Base-by-base conservation (phyloP, 2,329 filamentous ascomycete species). In the Fusarium mundagurra region DNA sequence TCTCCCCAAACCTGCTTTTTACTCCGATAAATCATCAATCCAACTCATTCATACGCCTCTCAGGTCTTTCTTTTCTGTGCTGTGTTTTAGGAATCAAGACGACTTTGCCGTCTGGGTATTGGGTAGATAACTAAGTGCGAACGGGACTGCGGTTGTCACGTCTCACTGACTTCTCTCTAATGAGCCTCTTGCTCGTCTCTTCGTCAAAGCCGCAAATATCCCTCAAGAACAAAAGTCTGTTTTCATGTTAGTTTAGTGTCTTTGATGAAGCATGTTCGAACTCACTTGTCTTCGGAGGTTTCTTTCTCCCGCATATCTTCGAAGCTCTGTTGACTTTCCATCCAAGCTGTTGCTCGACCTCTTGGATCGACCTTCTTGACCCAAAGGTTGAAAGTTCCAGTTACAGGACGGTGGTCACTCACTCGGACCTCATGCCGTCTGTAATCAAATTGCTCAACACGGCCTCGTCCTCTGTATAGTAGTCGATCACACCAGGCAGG, bases 401-500 rank as follows among this genome's bases (percentile, higher is more conserved):
- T 97, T 36, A 99, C 96, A 16, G 96, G 96, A 73, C 96, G 88
- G 83, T 99, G 96, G 81, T 99, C 96, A 38, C 94, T 97, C 10
- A 96, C 93, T 69, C 92, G 89, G 39, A 98, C 92, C 82, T 98
- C 96, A 83, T 98, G 96, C 55, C 96, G 87, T 57, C 89, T 87
- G 82, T 99, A 99, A 74, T 98, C 94, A 55, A 95, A 84, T 82
- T 98, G 95, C 82, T 94, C 92, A 77, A 98, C 92, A 64, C 93
- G 91, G 34, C 94, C 94, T 18, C 92, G 84, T 29, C 94, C 94
- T 29, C 95, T 90, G 80, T 94, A 97, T n/a, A 99, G 85, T 43
- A 99, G 85, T 41, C 96, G 91, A 85, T 99, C 96, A 81, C 96
- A 99, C 96, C 96, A 99, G 3, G 96, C 96, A 0, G 96, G 96